Conservation (phyloP, 805 yeast genomes). For the Saccharomycopsis schoenii region DNA sequence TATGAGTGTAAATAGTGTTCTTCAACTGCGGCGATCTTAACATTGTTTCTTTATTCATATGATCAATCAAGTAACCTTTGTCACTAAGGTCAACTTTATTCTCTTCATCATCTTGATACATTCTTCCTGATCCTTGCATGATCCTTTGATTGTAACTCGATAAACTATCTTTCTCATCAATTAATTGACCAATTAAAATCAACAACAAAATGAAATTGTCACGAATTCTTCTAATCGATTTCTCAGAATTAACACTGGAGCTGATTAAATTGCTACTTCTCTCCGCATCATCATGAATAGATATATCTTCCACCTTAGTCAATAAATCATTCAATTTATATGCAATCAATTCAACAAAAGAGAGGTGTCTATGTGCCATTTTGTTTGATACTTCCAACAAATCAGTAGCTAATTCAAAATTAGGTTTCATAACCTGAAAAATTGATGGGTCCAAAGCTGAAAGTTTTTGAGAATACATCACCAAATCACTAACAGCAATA, state of each 20-base stretch:
- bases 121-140: slow-evolving; percentile 49
- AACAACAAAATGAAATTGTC: slow-evolving; percentile 29
- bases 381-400: background rate
- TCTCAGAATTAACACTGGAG: slow-evolving; percentile 25
- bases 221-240: slow-evolving; percentile 26
- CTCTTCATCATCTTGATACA: slow-evolving; percentile 26
- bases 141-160: slow-evolving; percentile 67
- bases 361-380: slow-evolving; percentile 22
- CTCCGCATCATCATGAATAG: background rate
- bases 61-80: slow-evolving; percentile 17
- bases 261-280: slow-evolving; percentile 17
- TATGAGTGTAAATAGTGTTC: slow-evolving; percentile 20
- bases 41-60: slow-evolving; percentile 15
- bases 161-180: slow-evolving; percentile 61
- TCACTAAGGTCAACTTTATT: slow-evolving; percentile 28
- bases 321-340: slow-evolving; percentile 37
- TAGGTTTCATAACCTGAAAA: slow-evolving; percentile 52
- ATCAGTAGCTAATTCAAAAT: slow-evolving; percentile 21
- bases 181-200: slow-evolving; percentile 42
- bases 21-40: slow-evolving; percentile 16
- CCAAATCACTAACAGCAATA: slow-evolving; percentile 43
- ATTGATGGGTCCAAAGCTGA: slow-evolving; percentile 70
- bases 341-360: slow-evolving; percentile 35
- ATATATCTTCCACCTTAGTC: slow-evolving; percentile 31
- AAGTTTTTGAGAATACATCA: slow-evolving; percentile 60